Evolutionary conservation across 148 eudicot species (phyloP).

Genomic region (Polygonum aviculare): DNA sequence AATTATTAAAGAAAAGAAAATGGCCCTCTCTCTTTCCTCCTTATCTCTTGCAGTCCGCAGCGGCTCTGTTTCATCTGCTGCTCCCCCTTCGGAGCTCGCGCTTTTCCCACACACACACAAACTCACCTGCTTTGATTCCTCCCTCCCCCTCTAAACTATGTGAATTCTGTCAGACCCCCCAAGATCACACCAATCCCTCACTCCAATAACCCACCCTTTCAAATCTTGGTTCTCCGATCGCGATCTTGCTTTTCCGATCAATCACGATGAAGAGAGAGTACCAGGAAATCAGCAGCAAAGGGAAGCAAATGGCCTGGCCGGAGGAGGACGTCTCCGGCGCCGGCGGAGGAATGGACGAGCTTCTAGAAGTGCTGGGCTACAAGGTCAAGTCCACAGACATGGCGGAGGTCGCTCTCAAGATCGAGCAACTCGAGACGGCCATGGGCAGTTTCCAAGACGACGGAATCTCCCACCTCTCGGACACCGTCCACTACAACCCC

Average conservation of each 20-base stretch:
- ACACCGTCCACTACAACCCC: constrained; percentile 74
- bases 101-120: neutral
- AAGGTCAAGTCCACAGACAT: constrained; percentile 68
- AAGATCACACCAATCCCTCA: neutral
- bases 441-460: constrained; percentile 49
- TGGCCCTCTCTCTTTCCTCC: neutral
- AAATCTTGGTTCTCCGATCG: neutral
- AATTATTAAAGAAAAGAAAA: neutral
- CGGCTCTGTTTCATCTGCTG: neutral
- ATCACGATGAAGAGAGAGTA: constrained; percentile 9
- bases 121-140: constrained; percentile 9
- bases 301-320: constrained; percentile 32
- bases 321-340: constrained; percentile 20
- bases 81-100: constrained; percentile 15
- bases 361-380: constrained; percentile 71
- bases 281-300: neutral
- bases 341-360: constrained; percentile 68
- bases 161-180: neutral
- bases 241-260: neutral
- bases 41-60: neutral
- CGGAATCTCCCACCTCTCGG: constrained; percentile 35
- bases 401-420: constrained; percentile 66
- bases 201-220: neutral
- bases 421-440: constrained; percentile 61
- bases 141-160: neutral